Base-by-base conservation (phyloP, 2,329 filamentous ascomycete species). In the Aspergillus glaucus region DNA sequence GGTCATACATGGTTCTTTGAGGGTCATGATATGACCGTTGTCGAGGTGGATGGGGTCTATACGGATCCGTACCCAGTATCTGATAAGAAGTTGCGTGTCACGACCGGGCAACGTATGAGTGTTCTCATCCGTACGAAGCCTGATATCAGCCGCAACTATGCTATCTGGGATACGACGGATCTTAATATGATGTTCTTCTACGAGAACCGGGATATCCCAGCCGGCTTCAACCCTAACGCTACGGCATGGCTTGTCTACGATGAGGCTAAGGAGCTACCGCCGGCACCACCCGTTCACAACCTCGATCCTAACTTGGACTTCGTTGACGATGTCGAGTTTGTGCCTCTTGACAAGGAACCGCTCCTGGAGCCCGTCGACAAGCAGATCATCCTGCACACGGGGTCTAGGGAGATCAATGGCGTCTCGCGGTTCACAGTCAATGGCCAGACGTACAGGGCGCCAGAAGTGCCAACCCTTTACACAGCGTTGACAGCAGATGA, bases 381-480 rank as follows among this genome's bases (percentile, higher is more conserved):
- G 22, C 63, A 64, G 42, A 62, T 68, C 8, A 50, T 64, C 6
- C 9, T 68, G 10, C 54, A 65, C 15, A 56, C 87, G 3, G 73
- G 74, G 51, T 87, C 87, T 80, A 77, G 82, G 58, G 83, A 85
- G 52, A 75, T 89, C 9, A 78, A 90, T 50, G 86, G 86, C 8
- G 9, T 40, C 8, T 12, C 17, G 3, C 37, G 37, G 8, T 40
- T 19, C 19, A 40, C 37, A 1, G 15, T 40, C 5, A 40, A 40
- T 12, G 17, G 37, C 15, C n/a, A 21, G 17, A 40, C 37, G 10
- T 95, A 91, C 65, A 78, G 79, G 3, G 48, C 70, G 0, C 88
- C 87, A 44, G 87, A 88, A 63, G 88, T 94, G 0, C 90, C 89
- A 0, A 83, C 85, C 0, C 75, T 95, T 0, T 94, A 90, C 74